These are phyloP conservation scores for Cucumis cinereus DNA, from an alignment of 306 rosid genomes.

Conservation along the genomic window DNA sequence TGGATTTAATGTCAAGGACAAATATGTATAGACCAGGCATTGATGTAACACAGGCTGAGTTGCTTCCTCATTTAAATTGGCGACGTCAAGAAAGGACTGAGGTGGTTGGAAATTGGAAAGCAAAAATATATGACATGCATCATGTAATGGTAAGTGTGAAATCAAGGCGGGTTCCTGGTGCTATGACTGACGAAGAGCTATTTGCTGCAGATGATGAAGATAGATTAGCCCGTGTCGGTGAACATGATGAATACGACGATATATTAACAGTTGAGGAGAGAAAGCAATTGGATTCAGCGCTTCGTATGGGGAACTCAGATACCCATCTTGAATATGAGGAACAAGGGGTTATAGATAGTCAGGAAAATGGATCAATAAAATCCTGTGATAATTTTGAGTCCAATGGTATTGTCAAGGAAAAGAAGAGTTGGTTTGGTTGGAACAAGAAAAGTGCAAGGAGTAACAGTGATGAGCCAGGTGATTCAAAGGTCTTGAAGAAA, in stretches of 20 bases:
- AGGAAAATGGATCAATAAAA: slow-evolving; percentile 48
- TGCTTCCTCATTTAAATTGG: slow-evolving; percentile 83
- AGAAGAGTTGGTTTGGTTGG: slow-evolving; percentile 95
- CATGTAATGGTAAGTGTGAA: slow-evolving; percentile 90
- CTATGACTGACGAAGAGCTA: slow-evolving; percentile 97
- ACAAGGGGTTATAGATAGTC: slow-evolving; percentile 37
- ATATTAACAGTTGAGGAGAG: slow-evolving; percentile 88
- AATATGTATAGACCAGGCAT: slow-evolving; percentile 94
- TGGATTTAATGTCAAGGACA: slow-evolving; percentile 81
- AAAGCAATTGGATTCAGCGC: slow-evolving; percentile 77
- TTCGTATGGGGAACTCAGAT: slow-evolving; percentile 56
- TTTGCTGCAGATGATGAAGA: slow-evolving; percentile 78
- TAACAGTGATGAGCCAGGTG: slow-evolving; percentile 38
- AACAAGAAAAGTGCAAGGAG: slow-evolving; percentile 58
- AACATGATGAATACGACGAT: slow-evolving; percentile 67
- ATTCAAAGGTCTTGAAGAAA: slow-evolving; percentile 22
- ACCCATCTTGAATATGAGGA: slow-evolving; percentile 52
- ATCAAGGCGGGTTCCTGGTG: slow-evolving; percentile 98
- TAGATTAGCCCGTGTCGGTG: slow-evolving; percentile 45
- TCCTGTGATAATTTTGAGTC: slow-evolving; percentile 53
- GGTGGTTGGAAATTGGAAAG: slow-evolving; percentile 93
- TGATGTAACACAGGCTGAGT: slow-evolving; percentile 97
- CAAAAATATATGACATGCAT: slow-evolving; percentile 90
- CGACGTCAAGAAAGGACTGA: slow-evolving; percentile 95
- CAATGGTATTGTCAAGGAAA: slow-evolving; percentile 65